Percentiles rank a stretch among this genome's conserved stretches.
Evolutionary conservation across 2,329 filamentous ascomycete species (phyloP).

Genomic region (Pezicula neosporulosa): DNA sequence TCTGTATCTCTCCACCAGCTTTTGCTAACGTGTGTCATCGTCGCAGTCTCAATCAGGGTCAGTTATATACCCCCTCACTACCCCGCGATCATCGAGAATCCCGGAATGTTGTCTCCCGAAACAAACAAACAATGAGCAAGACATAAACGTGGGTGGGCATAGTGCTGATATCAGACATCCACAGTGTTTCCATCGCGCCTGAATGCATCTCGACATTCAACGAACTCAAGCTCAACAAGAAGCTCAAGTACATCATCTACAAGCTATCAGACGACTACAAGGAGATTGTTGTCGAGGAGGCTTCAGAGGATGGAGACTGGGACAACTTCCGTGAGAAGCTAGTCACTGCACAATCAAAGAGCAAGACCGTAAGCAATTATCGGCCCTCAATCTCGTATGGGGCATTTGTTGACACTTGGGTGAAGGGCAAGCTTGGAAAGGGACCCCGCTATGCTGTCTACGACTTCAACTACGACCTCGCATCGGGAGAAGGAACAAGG

Average conservation of each 20-base stretch:
- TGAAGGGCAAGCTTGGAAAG: conserved; percentile 54
- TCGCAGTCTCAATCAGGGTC: conserved; percentile 66
- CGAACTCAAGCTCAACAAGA: conserved; percentile 79
- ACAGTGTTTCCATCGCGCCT: conserved; percentile 67
- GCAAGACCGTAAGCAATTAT: conserved; percentile 50
- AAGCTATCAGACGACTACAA: conserved; percentile 82
- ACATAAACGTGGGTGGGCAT: neutral
- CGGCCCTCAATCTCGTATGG: neutral
- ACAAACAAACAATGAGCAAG: neutral
- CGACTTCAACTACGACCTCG: conserved; percentile 75
- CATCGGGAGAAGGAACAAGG: conserved; percentile 70
- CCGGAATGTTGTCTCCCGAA: neutral
- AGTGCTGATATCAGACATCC: conserved; percentile 1
- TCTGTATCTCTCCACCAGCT: neutral
- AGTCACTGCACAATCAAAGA: conserved; percentile 68
- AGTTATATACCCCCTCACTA: conserved; percentile 33
- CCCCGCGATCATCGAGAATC: conserved; percentile 2
- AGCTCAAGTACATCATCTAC: conserved; percentile 84
- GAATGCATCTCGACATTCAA: conserved; percentile 73
- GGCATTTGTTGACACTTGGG: conserved; percentile 2
- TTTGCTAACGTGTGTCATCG: conserved; percentile 13
- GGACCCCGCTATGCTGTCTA: conserved; percentile 82
- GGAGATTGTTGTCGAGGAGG: conserved; percentile 77
- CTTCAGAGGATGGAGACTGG: conserved; percentile 64
- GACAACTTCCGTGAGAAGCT: conserved; percentile 74